Evolutionary conservation across 306 rosid species (phyloP).

Genomic region (Oemleria cerasiformis): DNA sequence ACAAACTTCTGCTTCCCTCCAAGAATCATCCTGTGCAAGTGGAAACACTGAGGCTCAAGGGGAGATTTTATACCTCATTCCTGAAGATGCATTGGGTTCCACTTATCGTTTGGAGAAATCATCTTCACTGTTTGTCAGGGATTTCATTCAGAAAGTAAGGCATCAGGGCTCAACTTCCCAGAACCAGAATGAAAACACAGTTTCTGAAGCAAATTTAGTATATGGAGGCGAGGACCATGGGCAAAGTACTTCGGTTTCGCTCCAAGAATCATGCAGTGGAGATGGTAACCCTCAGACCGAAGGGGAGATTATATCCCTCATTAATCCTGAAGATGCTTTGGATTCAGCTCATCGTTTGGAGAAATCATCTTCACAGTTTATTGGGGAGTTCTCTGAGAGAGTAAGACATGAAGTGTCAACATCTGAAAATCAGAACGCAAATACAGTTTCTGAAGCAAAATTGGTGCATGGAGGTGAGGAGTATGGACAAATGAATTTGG

Average conservation of each 20-base stretch:
- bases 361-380: conserved; percentile 56
- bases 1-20: conserved; percentile 35
- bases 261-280: conserved; percentile 22
- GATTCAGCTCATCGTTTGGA: conserved; percentile 62
- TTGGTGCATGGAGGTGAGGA: conserved; percentile 37
- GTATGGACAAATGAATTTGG: conserved; percentile 22
- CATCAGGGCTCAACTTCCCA: conserved; percentile 54
- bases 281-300: conserved; percentile 33
- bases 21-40: conserved; percentile 32
- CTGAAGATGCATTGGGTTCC: conserved; percentile 72
- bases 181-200: conserved; percentile 35
- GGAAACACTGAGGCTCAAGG: conserved; percentile 33
- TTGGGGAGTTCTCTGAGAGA: conserved; percentile 62
- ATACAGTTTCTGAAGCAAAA: conserved; percentile 33
- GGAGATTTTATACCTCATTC: conserved; percentile 32
- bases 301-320: conserved; percentile 32
- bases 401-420: conserved; percentile 51
- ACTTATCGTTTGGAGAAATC: conserved; percentile 57
- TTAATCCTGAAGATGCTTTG: conserved; percentile 52
- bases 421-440: conserved; percentile 40
- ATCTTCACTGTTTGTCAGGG: conserved; percentile 61
- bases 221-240: conserved; percentile 36
- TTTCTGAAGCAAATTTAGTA: conserved; percentile 30
- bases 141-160: conserved; percentile 51
- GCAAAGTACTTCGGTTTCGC: conserved; percentile 17